Evolutionary conservation across 352 stramenopile species (phyloP), one percentile per base, ranked within the genome.

Genomic region (Pythium chondricola): DNA sequence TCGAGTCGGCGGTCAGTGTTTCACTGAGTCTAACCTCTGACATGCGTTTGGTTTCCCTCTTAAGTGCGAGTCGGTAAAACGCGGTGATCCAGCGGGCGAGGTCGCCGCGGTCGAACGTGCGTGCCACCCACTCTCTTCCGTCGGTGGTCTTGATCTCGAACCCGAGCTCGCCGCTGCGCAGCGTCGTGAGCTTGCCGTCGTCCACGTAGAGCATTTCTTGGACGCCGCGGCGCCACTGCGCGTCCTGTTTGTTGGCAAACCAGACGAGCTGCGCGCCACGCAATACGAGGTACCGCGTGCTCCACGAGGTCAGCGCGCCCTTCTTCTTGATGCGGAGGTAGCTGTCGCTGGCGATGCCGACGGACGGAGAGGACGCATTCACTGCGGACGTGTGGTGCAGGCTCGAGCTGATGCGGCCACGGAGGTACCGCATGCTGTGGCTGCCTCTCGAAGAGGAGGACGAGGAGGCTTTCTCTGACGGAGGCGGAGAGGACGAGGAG

Each of bases 281-380:
- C 17, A 87, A 52, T n/a, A 84, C 61, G 5, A 84, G 31, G 56
- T 81, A 87, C 36, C 72, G 71, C 44, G 74, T 84, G 57, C 43
- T 77, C 71, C 71, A 87, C 5, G 67, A 75, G 18, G 38, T 41
- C 17, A 87, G 51, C 35, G 71, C 65, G 40, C 65, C 66, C 17
- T 67, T 70, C 26, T 72, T 69, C 49, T 87, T 87, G 31, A 87
- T 53, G 41, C 71, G 74, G 47, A 74, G 58, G 54, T 83, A 87
- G 45, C 74, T 71, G 38, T 87, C 71, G 57, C 62, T 53, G 18
- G 55, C 48, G 35, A 63, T 53, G 36, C 41, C 55, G 22, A 57
- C 18, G 11, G 24, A 20, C 10, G 40, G 44, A 13, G 52, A 61
- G n/a, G n/a, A n/a, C n/a, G n/a, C n/a, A n/a, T n/a, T n/a, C n/a